Evolutionary conservation across 2,329 filamentous ascomycete genomes (phyloP), one percentile per base, ranked within the genome.

Genomic region (Dactylonectria estremocensis): DNA sequence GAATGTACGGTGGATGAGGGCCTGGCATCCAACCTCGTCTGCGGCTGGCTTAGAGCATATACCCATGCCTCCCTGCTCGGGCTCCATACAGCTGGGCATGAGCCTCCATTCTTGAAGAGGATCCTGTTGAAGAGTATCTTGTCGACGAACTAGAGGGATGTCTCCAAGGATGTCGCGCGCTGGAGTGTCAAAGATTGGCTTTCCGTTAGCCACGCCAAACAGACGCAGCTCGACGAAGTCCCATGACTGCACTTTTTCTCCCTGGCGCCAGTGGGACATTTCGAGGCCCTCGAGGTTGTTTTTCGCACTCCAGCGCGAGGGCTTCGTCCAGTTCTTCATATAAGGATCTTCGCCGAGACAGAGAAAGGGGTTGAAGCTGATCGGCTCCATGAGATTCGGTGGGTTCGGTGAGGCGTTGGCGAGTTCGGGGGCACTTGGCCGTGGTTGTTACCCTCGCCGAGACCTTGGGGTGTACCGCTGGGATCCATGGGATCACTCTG

Each of bases 361-460:
- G 9, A 75, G 60, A 24, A 74, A 75, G 6, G 73, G 68, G 52
- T 74, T 72, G 60, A 75, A n/a, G 14, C 7, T n/a, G 5, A n/a
- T 8, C 3, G 6, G 7, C 14, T n/a, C 14, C n/a, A 7, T 14
- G 35, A 9, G 10, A 9, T 14, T 14, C 13, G 35, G 10, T 11
- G 35, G 10, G 35, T 37, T 37, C 10, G 35, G 35, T 14, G 13
- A 37, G 35, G 9, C 35, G 9, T 3, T 9, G 24, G 24, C 24
- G 24, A 28, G 35, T 37, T 37, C 35, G 9, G 35, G 13, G 9
- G 13, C 35, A 37, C 13, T 10, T 37, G 10, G 35, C 35, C 35
- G 9, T 28, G 24, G 24, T 28, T 28, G 24, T 7, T 28, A 4
- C 24, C 24, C 24, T 28, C 24, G 24, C 24, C 24, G 24, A 7